These are phyloP conservation scores for Suillus lakei DNA, from an alignment of 768 basidiomycete genomes.

Conservation along the genomic window DNA sequence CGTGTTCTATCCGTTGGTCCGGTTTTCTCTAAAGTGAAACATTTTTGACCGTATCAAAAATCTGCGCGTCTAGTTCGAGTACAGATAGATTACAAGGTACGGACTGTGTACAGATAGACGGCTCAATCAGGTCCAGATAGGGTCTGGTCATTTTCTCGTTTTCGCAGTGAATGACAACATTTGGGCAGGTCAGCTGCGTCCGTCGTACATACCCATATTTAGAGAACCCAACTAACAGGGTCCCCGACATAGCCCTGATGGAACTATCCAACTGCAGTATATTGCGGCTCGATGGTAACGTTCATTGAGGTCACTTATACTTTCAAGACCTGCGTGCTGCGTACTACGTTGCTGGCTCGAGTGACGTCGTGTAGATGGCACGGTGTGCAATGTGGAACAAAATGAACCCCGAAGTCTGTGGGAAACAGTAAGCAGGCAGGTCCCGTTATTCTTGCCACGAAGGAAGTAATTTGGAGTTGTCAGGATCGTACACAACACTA, in stretches of 20 bases:
- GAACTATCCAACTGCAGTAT: constrained; percentile 29
- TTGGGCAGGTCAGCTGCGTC: background rate
- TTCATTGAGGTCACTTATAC: no score
- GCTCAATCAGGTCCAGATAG: no score
- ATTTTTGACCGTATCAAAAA: no score
- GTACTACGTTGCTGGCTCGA: constrained; percentile 52
- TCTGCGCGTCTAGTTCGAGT: no score
- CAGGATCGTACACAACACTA: constrained; percentile 58
- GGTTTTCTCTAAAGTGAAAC: no score
- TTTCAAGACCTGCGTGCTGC: no score
- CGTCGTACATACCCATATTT: background rate
- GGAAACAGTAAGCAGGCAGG: constrained; percentile 46
- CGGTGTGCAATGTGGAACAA: constrained; percentile 65
- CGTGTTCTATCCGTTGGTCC: no score
- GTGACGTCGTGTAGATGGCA: constrained; percentile 57
- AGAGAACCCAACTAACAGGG: background rate
- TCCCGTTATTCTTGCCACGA: constrained; percentile 10
- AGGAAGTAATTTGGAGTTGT: background rate
- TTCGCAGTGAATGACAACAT: no score
- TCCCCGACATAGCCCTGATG: constrained; percentile 45
- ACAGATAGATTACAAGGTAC: no score
- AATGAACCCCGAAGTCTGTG: constrained; percentile 51
- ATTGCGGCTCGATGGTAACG: constrained; percentile 54
- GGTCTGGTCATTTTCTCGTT: no score
- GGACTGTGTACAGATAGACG: no score